These are phyloP conservation scores for Chalara sp. DNA, from an alignment of 2,329 filamentous ascomycete genomes.

Conservation along the genomic window DNA sequence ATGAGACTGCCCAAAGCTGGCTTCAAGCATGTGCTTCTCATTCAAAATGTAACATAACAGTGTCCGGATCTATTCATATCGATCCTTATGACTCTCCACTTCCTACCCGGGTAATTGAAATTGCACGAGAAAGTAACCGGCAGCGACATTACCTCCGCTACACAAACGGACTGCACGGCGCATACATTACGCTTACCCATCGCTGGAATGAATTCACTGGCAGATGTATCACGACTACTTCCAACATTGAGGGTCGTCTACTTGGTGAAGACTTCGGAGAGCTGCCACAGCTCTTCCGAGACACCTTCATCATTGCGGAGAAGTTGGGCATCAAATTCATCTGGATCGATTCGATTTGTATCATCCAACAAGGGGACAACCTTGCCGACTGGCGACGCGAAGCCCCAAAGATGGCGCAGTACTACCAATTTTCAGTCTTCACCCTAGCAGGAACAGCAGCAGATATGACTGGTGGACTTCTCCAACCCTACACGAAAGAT, in stretches of 20 bases:
- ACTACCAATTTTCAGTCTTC: conserved; percentile 4
- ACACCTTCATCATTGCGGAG: background rate
- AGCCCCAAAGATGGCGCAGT: conserved; percentile 7
- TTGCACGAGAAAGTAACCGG: no score
- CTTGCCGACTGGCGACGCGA: conserved; percentile 3
- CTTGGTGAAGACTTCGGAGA: background rate
- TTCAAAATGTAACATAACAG: no score
- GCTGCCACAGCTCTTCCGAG: background rate
- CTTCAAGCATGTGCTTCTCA: no score
- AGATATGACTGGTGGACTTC: background rate
- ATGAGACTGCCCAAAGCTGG: no score
- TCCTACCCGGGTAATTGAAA: no score
- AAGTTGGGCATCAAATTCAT: conserved; percentile 2
- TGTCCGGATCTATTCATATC: no score
- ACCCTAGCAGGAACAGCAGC: conserved; percentile 1
- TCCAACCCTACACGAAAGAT: background rate
- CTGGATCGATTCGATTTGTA: conserved; percentile 9
- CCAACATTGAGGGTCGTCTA: background rate
- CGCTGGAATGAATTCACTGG: conserved; percentile 2
- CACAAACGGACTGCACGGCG: background rate
- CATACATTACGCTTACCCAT: conserved; percentile 6
- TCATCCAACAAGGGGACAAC: conserved; percentile 8
- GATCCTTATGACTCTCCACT: no score
- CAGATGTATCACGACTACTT: background rate
- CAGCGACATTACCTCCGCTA: background rate